Evolutionary conservation across 768 basidiomycete genomes (phyloP).

Genomic region (Crepidotus variabilis): DNA sequence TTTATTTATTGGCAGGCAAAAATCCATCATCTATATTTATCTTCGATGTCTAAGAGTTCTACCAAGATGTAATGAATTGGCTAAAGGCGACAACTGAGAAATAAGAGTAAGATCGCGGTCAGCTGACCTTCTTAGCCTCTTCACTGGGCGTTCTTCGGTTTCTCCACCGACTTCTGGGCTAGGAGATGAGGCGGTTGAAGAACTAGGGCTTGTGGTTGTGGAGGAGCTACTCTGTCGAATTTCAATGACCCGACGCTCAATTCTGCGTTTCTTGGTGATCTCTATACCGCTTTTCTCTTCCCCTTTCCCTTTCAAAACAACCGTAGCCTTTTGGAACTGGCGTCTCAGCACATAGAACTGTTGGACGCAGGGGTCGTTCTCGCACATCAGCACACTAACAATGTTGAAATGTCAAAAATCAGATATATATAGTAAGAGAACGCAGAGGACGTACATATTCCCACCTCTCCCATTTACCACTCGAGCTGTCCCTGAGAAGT

Average conservation of each 20-base stretch:
- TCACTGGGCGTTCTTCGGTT: neutral
- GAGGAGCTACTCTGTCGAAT: neutral
- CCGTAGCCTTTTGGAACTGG: neutral
- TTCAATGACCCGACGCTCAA: neutral
- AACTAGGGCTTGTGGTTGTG: neutral
- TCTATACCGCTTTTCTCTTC: neutral
- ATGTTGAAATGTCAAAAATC: neutral
- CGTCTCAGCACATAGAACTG: neutral
- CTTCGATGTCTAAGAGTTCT: too few relatives aligned
- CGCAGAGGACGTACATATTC: conserved; percentile 6
- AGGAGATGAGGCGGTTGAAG: neutral
- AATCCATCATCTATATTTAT: too few relatives aligned
- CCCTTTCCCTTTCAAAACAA: conserved; percentile 4
- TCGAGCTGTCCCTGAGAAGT: conserved; percentile 9
- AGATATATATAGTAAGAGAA: neutral
- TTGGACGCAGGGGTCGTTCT: neutral
- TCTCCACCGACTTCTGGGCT: too few relatives aligned
- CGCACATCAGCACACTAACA: neutral
- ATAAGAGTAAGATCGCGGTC: neutral
- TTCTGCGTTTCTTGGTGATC: neutral
- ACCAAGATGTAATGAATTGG: too few relatives aligned
- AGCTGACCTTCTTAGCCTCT: neutral
- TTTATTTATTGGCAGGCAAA: too few relatives aligned
- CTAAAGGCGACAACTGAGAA: neutral
- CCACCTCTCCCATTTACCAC: conserved; percentile 7